Percentiles rank a stretch among this genome's conserved stretches.
phyloP scores from a whole-genome alignment of 306 rosid genomes.

The Cicer arietinum region DNA sequence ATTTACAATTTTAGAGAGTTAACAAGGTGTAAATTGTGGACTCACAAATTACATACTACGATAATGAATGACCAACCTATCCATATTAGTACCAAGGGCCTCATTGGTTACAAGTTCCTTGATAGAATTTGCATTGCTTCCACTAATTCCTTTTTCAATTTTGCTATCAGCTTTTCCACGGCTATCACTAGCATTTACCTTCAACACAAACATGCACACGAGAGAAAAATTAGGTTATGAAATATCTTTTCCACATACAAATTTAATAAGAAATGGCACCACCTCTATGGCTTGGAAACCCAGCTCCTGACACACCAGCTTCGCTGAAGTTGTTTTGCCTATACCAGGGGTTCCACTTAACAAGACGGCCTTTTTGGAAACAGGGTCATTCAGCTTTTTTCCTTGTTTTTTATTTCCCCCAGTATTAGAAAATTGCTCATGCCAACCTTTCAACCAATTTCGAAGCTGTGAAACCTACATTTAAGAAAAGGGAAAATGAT shows the following conservation, averaged over 20 bases:
- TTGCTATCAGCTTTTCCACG: constrained; percentile 95
- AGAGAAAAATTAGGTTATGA: constrained; percentile 34
- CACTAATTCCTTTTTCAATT: constrained; percentile 85
- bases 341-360: constrained; percentile 97
- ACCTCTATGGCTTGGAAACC: constrained; percentile 92
- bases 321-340: constrained; percentile 97
- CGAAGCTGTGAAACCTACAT: constrained; percentile 85
- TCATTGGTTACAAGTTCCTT: constrained; percentile 85
- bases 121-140: constrained; percentile 87
- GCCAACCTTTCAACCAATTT: constrained; percentile 88
- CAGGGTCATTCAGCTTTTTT: constrained; percentile 66
- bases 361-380: constrained; percentile 77
- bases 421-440: constrained; percentile 72
- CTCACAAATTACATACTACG: constrained; percentile 30
- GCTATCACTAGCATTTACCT: constrained; percentile 99
- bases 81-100: constrained; percentile 56
- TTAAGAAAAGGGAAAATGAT: constrained; percentile 40
- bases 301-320: constrained; percentile 89
- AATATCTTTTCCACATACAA: constrained; percentile 10
- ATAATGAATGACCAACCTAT: constrained; percentile 65
- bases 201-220: constrained; percentile 36
- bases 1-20: constrained; percentile 43
- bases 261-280: constrained; percentile 39
- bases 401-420: constrained; percentile 72
- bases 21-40: constrained; percentile 22